Conservation (phyloP, 352 stramenopile species). For the Phytophthora palmivora region DNA sequence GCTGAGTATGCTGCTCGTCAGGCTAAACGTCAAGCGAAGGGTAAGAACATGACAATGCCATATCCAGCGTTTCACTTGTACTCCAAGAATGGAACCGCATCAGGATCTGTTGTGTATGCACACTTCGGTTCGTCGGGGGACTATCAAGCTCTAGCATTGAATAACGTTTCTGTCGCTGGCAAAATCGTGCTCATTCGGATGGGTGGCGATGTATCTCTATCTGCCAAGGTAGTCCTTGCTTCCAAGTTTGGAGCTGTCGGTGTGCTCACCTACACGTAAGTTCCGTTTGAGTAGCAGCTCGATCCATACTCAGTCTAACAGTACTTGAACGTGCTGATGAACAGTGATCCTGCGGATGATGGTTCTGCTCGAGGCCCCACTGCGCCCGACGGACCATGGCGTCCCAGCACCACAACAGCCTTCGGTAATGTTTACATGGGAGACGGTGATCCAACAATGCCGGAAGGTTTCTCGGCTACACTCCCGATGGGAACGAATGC, state of each 20-base stretch:
- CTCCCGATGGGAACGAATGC: conserved; percentile 33
- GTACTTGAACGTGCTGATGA: neutral
- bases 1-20: conserved; percentile 28
- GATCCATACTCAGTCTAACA: neutral
- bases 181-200: conserved; percentile 73
- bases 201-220: conserved; percentile 67
- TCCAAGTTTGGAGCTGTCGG: conserved; percentile 62
- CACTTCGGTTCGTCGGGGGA: conserved; percentile 77
- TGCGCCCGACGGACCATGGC: conserved; percentile 78
- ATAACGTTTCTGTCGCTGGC: conserved; percentile 57
- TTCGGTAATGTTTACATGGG: conserved; percentile 88
- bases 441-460: conserved; percentile 82
- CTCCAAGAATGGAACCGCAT: conserved; percentile 73
- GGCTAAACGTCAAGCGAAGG: conserved; percentile 38
- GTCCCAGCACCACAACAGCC: conserved; percentile 51
- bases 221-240: conserved; percentile 77
- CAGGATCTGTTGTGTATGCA: conserved; percentile 71
- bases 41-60: conserved; percentile 36
- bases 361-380: conserved; percentile 54
- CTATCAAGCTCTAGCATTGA: conserved; percentile 61
- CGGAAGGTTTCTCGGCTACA: conserved; percentile 67
- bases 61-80: conserved; percentile 84
- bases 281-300: conserved; percentile 6
- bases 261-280: conserved; percentile 83
- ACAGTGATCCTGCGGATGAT: conserved; percentile 74